Conservation (phyloP, 305 asterid species). For the Fraxinus xanthoxyloides region DNA sequence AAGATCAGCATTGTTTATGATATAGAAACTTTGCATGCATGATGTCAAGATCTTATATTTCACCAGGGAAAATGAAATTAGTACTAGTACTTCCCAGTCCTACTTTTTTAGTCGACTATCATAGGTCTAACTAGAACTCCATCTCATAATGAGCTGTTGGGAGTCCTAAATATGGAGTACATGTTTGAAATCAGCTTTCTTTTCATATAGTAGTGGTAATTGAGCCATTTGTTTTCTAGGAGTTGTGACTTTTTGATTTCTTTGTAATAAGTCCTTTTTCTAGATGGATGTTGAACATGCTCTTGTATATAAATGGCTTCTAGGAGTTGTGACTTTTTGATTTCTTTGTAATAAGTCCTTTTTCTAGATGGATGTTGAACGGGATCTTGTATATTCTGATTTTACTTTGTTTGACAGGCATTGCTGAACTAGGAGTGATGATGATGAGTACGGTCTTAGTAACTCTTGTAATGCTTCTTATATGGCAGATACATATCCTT, state of each 20-base stretch:
- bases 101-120: background rate
- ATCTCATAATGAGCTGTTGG: background rate
- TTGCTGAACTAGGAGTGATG: slow-evolving; percentile 97
- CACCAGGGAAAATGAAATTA: background rate
- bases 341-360: background rate
- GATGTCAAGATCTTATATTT: background rate
- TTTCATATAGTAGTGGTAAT: background rate
- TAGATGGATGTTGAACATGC: background rate
- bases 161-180: background rate
- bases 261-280: background rate
- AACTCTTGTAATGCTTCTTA: slow-evolving; percentile 96
- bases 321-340: background rate
- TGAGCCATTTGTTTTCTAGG: background rate
- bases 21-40: background rate
- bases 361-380: background rate
- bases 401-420: slow-evolving; percentile 53
- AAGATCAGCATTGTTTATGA: background rate
- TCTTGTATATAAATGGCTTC: too few relatives aligned
- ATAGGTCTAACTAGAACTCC: background rate
- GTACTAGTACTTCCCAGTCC: background rate
- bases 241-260: background rate
- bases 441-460: slow-evolving; percentile 93
- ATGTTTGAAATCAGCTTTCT: background rate
- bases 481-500: slow-evolving; percentile 94
- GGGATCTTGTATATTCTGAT: slow-evolving; percentile 37